These are phyloP conservation scores for Tulasnella calospora DNA, from an alignment of 768 basidiomycete genomes.

Conservation along the genomic window DNA sequence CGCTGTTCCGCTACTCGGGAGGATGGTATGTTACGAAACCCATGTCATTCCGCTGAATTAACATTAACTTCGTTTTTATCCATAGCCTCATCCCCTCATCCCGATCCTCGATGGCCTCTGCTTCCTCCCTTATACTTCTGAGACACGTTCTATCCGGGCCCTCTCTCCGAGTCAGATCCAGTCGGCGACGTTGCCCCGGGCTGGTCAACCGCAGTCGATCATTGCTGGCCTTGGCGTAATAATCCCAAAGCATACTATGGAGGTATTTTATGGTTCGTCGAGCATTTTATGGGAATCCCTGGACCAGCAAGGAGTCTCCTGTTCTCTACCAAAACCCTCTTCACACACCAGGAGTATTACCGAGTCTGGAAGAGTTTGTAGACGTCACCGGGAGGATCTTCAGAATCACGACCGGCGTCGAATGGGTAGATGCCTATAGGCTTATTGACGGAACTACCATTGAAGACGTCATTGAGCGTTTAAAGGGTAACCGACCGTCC, in stretches of 20 bases:
- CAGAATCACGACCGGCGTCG: not conserved
- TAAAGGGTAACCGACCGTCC: not conserved
- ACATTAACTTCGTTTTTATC: not conserved
- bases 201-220: not conserved
- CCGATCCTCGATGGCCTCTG: not conserved
- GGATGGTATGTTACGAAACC: not conserved
- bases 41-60: not conserved
- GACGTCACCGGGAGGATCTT: not conserved
- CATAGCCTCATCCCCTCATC: not conserved
- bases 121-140: not conserved
- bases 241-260: not conserved
- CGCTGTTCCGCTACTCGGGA: not conserved
- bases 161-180: not conserved
- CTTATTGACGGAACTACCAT: not conserved
- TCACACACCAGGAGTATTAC: not conserved
- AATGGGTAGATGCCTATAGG: not conserved
- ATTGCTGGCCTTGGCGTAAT: not conserved
- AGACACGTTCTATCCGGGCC: not conserved
- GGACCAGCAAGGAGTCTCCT: not conserved
- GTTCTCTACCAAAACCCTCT: not conserved
- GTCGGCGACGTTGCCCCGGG: not conserved
- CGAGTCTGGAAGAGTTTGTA: not conserved
- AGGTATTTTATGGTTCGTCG: not conserved
- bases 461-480: not conserved
- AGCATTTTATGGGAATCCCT: not conserved